Percentiles rank a stretch among this genome's conserved stretches.
Conservation (phyloP, 768 basidiomycete species). For the Termitomyces sp. region DNA sequence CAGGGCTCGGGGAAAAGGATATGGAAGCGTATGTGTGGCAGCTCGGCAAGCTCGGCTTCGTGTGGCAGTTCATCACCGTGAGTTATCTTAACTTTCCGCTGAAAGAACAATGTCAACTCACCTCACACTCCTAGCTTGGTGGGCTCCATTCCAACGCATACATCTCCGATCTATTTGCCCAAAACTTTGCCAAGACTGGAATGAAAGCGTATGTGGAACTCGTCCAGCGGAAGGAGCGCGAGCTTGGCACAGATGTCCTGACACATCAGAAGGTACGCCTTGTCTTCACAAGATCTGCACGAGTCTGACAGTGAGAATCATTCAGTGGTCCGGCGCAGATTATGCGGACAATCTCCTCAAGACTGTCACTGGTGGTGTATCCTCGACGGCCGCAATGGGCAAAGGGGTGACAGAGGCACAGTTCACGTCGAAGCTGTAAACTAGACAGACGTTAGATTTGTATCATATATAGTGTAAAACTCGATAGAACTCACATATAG, state of each 20-base stretch:
- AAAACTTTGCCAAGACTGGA: conserved; percentile 85
- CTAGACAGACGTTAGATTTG: conserved; percentile 5
- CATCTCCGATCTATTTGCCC: conserved; percentile 91
- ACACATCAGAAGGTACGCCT: conserved; percentile 88
- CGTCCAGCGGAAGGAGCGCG: conserved; percentile 88
- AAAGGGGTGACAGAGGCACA: conserved; percentile 92
- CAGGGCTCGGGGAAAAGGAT: conserved; percentile 79
- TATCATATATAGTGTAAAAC: conserved; percentile 5
- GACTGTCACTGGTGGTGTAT: conserved; percentile 96
- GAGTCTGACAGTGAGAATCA: conserved; percentile 9
- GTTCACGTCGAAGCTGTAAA: conserved; percentile 47
- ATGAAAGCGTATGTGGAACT: conserved; percentile 99
- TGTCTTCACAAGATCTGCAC: background rate
- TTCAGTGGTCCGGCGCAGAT: conserved; percentile 92
- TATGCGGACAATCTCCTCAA: conserved; percentile 89
- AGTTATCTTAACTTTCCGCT: conserved; percentile 20
- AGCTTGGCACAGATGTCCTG: conserved; percentile 92
- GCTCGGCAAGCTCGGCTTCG: conserved; percentile 92
- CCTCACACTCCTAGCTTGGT: conserved; percentile 61
- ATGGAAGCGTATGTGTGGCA: conserved; percentile 92
- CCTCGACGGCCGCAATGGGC: conserved; percentile 99
- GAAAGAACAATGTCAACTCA: background rate
- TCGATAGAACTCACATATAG: background rate
- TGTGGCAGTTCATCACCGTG: conserved; percentile 99
- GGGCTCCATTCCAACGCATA: conserved; percentile 97